phyloP scores from a whole-genome alignment of 148 eudicot species.

The Chenopodium formosanum region DNA sequence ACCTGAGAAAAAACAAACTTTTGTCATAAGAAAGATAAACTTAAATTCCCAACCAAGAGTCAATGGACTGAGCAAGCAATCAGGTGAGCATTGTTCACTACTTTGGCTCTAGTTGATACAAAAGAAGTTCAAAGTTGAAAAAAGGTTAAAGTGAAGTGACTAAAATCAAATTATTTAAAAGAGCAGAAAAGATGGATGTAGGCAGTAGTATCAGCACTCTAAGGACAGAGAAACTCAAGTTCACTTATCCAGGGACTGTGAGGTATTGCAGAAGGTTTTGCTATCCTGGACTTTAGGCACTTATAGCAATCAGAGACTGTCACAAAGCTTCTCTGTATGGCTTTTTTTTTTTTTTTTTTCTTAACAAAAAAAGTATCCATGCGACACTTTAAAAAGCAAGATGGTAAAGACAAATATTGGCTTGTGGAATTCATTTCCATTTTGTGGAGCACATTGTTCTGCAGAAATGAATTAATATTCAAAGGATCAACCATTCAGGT shows the following conservation, averaged over 20 bases:
- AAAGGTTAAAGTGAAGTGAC: background rate
- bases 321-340: no score
- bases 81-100: background rate
- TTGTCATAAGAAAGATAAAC: background rate
- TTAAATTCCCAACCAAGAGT: background rate
- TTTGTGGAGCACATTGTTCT: no score
- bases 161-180: background rate
- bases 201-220: background rate
- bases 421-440: no score
- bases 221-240: background rate
- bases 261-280: background rate
- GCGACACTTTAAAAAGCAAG: no score
- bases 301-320: background rate
- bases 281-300: background rate
- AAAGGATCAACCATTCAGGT: background rate
- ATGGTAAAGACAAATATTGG: no score
- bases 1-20: conserved; percentile 34
- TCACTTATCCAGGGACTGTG: background rate
- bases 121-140: background rate
- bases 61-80: background rate
- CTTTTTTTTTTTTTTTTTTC: no score
- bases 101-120: background rate
- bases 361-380: no score
- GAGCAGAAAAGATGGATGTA: background rate
- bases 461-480: background rate